These are phyloP conservation scores for Hygrocybe coccinea DNA, from an alignment of 768 basidiomycete species.

Conservation along the genomic window DNA sequence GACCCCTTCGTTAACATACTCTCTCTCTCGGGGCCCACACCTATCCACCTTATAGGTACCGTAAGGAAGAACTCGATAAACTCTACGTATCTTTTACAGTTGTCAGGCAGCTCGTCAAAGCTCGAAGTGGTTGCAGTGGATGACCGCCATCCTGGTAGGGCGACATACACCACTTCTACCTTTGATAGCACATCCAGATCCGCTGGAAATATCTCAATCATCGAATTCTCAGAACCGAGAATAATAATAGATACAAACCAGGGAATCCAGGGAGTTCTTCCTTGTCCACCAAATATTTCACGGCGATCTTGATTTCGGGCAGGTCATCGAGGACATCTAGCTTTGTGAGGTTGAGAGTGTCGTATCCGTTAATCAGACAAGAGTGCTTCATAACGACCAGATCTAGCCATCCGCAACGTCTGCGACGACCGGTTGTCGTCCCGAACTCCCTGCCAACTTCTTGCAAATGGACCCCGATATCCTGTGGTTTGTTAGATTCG, in stretches of 20 bases:
- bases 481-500: constrained; percentile 38
- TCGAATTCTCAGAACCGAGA: neutral
- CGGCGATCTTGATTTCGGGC: constrained; percentile 80
- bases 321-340: constrained; percentile 87
- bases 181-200: constrained; percentile 75
- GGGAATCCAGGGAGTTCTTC: constrained; percentile 82
- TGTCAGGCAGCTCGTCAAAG: constrained; percentile 75
- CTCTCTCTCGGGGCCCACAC: constrained; percentile 83
- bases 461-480: constrained; percentile 81
- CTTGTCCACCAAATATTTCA: constrained; percentile 75
- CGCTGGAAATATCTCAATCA: constrained; percentile 42
- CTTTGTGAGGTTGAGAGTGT: constrained; percentile 89
- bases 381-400: constrained; percentile 93
- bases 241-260: constrained; percentile 43
- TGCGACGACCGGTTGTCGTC: constrained; percentile 83
- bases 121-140: constrained; percentile 59
- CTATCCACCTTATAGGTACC: constrained; percentile 85
- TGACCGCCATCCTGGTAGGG: constrained; percentile 86
- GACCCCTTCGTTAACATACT: constrained; percentile 54
- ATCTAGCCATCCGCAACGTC: constrained; percentile 97
- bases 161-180: constrained; percentile 83
- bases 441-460: constrained; percentile 92
- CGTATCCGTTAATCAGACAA: constrained; percentile 92
- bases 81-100: constrained; percentile 79
- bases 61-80: constrained; percentile 77